These are phyloP conservation scores for Penicillium sp. DNA, from an alignment of 2,329 filamentous ascomycete genomes.

Conservation along the genomic window DNA sequence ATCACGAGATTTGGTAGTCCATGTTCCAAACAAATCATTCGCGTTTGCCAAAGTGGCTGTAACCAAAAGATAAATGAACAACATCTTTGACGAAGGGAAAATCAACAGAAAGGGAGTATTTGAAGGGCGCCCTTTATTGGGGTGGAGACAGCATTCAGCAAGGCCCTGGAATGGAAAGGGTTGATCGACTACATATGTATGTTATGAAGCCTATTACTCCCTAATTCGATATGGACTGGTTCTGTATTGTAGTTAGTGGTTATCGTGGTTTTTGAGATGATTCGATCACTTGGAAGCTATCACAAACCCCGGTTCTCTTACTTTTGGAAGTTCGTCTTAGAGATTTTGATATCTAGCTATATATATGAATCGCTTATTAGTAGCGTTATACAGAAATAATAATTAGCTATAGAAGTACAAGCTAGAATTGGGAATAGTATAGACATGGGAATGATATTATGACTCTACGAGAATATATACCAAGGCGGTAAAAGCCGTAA, in stretches of 20 bases:
- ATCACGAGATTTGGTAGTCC: conserved; percentile 67
- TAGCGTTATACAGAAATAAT: neutral
- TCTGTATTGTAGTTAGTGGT: neutral
- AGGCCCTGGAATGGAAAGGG: neutral
- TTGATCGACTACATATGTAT: too few relatives aligned
- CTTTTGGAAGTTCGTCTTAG: too few relatives aligned
- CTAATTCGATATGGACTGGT: neutral
- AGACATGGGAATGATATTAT: too few relatives aligned
- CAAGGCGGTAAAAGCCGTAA: too few relatives aligned
- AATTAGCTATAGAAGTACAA: too few relatives aligned
- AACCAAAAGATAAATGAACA: conserved; percentile 38
- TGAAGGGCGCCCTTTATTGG: conserved; percentile 21
- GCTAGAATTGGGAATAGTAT: too few relatives aligned
- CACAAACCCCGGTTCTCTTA: neutral
- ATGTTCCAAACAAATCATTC: conserved; percentile 63
- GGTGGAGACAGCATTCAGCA: conserved; percentile 16
- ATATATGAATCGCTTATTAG: neutral
- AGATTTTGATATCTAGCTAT: too few relatives aligned
- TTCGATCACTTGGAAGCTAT: neutral
- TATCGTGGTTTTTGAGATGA: neutral
- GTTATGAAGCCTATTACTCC: too few relatives aligned
- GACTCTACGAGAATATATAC: too few relatives aligned
- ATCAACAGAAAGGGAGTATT: conserved; percentile 8
- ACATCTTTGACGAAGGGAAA: conserved; percentile 20
- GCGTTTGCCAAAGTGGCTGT: conserved; percentile 44